Conservation (phyloP, 179 eudicot genomes). For the Spinacia oleracea region DNA sequence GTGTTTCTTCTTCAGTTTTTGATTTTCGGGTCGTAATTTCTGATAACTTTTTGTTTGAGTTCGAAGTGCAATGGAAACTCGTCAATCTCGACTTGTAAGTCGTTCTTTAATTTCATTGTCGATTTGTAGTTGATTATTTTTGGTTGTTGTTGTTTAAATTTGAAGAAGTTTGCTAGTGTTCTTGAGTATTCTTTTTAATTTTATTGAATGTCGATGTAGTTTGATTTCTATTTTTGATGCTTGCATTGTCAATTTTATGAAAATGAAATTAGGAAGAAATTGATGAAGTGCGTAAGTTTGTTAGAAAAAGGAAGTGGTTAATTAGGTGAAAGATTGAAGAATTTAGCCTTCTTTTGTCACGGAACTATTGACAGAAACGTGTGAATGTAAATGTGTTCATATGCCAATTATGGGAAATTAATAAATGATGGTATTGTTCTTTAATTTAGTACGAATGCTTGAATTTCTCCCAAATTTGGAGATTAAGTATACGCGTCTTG, state of each 20-base stretch:
- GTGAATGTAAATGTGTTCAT: constrained; percentile 1
- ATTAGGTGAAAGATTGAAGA: constrained; percentile 17
- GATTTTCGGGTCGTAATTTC: not conserved
- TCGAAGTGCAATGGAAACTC: constrained; percentile 14
- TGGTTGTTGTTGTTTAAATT: not conserved
- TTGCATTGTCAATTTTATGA: not conserved
- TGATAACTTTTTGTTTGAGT: not conserved
- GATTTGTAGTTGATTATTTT: not conserved
- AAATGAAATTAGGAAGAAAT: not conserved
- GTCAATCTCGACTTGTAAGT: constrained; percentile 20
- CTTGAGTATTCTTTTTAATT: not conserved
- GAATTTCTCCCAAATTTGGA: not conserved
- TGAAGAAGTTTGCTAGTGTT: not conserved
- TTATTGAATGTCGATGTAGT: not conserved
- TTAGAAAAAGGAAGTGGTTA: not conserved
- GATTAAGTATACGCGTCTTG: constrained; percentile 2
- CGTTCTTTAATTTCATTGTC: too few relatives aligned
- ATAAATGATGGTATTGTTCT: constrained; percentile 8
- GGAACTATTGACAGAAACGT: not conserved
- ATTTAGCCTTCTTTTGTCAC: not conserved
- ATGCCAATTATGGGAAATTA: constrained; percentile 10
- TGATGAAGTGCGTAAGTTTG: not conserved
- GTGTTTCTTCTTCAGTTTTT: not conserved
- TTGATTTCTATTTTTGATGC: not conserved
- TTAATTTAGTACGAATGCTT: not conserved